Percentiles rank a stretch among this genome's conserved stretches.
phyloP scores from a whole-genome alignment of 75 land plant species.

The Cupressus sempervirens region DNA sequence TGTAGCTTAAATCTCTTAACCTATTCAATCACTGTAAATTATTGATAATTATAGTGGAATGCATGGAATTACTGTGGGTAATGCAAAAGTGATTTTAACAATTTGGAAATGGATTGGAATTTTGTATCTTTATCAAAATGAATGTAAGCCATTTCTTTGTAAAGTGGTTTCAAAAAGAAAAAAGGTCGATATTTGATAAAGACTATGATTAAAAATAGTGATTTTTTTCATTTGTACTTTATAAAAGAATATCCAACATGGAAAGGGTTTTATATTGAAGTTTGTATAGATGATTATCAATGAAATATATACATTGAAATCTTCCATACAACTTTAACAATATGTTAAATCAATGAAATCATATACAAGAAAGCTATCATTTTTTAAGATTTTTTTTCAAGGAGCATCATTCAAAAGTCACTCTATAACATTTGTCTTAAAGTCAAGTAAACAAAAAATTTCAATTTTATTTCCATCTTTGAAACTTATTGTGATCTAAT shows the following conservation, averaged over 20 bases:
- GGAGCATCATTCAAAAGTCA: not conserved
- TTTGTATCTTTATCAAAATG: no score
- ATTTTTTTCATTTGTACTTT: no score
- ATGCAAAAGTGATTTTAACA: no score
- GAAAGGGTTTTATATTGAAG: not conserved
- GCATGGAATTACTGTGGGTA: no score
- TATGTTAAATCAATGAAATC: not conserved
- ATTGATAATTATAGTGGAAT: no score
- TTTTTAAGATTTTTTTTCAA: not conserved
- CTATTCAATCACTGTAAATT: no score
- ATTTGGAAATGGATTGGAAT: no score
- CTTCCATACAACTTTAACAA: not conserved
- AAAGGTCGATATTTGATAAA: no score
- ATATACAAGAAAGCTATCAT: not conserved
- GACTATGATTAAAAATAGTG: no score
- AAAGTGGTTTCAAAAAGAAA: no score
- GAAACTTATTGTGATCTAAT: slow-evolving; percentile 82
- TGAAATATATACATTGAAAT: not conserved
- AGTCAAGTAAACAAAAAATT: not conserved
- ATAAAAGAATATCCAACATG: not conserved
- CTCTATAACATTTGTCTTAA: not conserved
- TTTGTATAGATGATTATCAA: not conserved
- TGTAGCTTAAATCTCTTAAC: no score
- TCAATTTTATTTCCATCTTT: slow-evolving; percentile 2
- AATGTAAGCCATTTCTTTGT: no score